phyloP scores from a whole-genome alignment of 768 basidiomycete species.

The Phanerochaete carnosa region DNA sequence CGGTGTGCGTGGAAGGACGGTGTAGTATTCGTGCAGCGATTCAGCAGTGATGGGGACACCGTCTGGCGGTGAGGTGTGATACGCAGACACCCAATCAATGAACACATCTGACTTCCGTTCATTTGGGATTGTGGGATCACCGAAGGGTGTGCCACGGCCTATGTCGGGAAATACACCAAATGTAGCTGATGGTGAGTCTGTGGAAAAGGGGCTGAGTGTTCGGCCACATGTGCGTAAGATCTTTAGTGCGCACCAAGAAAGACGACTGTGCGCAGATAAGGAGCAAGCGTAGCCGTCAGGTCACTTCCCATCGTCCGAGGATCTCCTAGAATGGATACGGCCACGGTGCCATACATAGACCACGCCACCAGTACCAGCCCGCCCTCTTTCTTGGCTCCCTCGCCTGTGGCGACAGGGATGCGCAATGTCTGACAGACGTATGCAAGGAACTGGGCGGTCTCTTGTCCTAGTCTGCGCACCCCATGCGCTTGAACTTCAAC shows the following conservation, averaged over 20 bases:
- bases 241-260: not conserved
- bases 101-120: not conserved
- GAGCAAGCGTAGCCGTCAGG: not conserved
- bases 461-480: not conserved
- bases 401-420: not conserved
- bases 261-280: not conserved
- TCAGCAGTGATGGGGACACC: not conserved
- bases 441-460: not conserved
- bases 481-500: not conserved
- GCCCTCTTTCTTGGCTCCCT: not conserved
- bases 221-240: not conserved
- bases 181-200: not conserved
- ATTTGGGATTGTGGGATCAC: not conserved
- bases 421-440: not conserved
- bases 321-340: constrained; percentile 4
- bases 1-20: not conserved
- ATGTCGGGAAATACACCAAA: not conserved
- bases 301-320: not conserved
- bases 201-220: not conserved
- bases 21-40: not conserved
- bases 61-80: not conserved
- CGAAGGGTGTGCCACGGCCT: not conserved
- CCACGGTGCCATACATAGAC: not conserved
- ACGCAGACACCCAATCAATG: not conserved
- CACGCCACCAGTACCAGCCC: constrained; percentile 5